Evolutionary conservation across 1,284 basidiomycete genomes (phyloP).

Genomic region (Hemileccinum hortonii): DNA sequence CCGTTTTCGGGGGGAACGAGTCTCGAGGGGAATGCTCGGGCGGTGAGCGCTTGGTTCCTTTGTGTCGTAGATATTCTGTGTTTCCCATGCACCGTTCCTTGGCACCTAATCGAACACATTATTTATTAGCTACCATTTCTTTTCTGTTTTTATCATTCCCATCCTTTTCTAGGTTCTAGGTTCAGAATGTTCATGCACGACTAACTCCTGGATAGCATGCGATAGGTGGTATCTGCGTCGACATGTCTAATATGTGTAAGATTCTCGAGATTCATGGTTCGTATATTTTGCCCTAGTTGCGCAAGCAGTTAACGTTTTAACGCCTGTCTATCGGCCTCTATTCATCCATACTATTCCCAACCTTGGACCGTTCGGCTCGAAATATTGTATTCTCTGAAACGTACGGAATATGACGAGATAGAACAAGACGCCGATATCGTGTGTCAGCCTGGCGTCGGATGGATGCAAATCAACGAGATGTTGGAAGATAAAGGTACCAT

Average conservation of each 20-base stretch:
- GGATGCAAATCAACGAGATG: conserved; percentile 83
- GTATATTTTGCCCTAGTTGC: conserved; percentile 12
- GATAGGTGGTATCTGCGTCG: conserved; percentile 78
- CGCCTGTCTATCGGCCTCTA: neutral
- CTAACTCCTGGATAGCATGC: conserved; percentile 39
- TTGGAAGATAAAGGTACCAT: conserved; percentile 59
- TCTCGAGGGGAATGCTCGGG: conserved; percentile 65
- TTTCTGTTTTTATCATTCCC: neutral
- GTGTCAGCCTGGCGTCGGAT: conserved; percentile 81
- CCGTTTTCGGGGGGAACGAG: conserved; percentile 72
- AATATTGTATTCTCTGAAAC: neutral
- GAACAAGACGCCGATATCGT: conserved; percentile 80
- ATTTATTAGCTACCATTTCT: neutral
- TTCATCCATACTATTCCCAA: neutral
- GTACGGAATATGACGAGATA: conserved; percentile 25
- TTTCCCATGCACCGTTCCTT: neutral
- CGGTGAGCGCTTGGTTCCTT: conserved; percentile 42
- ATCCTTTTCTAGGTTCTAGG: neutral
- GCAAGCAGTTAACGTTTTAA: neutral
- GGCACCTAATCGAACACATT: neutral
- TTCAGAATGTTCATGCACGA: neutral
- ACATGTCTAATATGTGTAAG: conserved; percentile 83
- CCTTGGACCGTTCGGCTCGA: neutral
- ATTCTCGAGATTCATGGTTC: conserved; percentile 76
- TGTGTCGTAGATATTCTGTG: neutral